Evolutionary conservation across 768 basidiomycete species (phyloP).

Genomic region (Trametes cinnabarina): DNA sequence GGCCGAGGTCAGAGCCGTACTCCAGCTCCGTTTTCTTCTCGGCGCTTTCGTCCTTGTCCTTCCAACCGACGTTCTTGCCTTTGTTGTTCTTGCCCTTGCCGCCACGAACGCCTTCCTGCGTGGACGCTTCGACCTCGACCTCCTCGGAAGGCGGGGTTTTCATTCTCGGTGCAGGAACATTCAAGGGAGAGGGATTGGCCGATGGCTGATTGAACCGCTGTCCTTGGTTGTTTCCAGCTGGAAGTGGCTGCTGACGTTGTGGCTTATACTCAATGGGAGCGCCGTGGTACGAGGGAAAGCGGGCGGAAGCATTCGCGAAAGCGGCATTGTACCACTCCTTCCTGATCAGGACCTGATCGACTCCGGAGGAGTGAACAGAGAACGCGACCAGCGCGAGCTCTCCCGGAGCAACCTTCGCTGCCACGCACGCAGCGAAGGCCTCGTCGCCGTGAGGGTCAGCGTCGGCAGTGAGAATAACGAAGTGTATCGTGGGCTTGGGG

Average conservation of each 20-base stretch:
- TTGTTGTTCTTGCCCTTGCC: slow-evolving; percentile 50
- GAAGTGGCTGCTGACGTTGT: slow-evolving; percentile 16
- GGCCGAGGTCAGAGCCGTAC: slow-evolving; percentile 44
- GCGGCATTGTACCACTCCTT: slow-evolving; percentile 85
- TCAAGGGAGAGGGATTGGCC: slow-evolving; percentile 18
- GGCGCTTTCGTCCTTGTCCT: slow-evolving; percentile 50
- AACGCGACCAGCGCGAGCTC: slow-evolving; percentile 83
- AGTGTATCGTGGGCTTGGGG: slow-evolving; percentile 84
- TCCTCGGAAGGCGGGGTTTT: slow-evolving; percentile 78
- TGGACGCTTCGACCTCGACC: slow-evolving; percentile 59
- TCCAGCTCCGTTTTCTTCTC: slow-evolving; percentile 35
- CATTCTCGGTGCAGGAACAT: slow-evolving; percentile 34
- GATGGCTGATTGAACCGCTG: slow-evolving; percentile 20
- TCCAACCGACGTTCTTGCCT: slow-evolving; percentile 62
- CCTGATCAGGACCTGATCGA: slow-evolving; percentile 83
- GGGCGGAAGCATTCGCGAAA: slow-evolving; percentile 50
- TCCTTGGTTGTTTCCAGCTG: neutral
- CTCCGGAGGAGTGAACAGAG: slow-evolving; percentile 86
- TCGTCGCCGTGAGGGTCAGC: slow-evolving; percentile 81
- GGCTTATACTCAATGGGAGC: slow-evolving; percentile 25
- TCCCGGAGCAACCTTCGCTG: slow-evolving; percentile 73
- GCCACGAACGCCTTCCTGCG: slow-evolving; percentile 52
- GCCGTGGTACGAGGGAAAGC: slow-evolving; percentile 52
- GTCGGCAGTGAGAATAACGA: slow-evolving; percentile 83
- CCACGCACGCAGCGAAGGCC: slow-evolving; percentile 79